phyloP scores from a whole-genome alignment of 2,329 filamentous ascomycete genomes.

The Fusarium hostae region DNA sequence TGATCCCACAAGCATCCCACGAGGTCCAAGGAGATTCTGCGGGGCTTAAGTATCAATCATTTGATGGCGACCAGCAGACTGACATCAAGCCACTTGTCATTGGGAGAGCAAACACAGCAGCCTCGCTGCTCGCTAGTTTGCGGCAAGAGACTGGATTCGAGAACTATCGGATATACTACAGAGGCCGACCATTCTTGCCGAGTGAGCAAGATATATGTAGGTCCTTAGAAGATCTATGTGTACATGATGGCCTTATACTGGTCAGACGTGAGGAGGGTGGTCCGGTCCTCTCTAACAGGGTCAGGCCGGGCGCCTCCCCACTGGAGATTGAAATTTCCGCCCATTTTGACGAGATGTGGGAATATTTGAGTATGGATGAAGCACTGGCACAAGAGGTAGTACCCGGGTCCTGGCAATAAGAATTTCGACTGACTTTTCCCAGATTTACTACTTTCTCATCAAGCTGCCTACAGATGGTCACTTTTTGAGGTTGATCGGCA shows the following conservation, averaged over 20 bases:
- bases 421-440: slow-evolving; percentile 29
- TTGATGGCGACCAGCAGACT: slow-evolving; percentile 69
- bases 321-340: slow-evolving; percentile 83
- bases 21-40: slow-evolving; percentile 71
- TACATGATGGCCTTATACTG: slow-evolving; percentile 73
- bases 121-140: slow-evolving; percentile 74
- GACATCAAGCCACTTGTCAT: slow-evolving; percentile 72
- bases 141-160: slow-evolving; percentile 78
- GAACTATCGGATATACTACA: slow-evolving; percentile 78
- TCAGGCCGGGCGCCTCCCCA: slow-evolving; percentile 64
- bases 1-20: slow-evolving; percentile 63
- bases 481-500: slow-evolving; percentile 68
- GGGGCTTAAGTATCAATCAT: slow-evolving; percentile 78
- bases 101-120: slow-evolving; percentile 76
- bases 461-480: slow-evolving; percentile 75
- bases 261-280: slow-evolving; percentile 68
- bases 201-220: slow-evolving; percentile 67
- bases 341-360: slow-evolving; percentile 87
- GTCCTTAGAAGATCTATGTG: slow-evolving; percentile 74
- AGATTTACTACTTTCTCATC: slow-evolving; percentile 77
- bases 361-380: slow-evolving; percentile 79
- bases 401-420: not conserved
- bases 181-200: slow-evolving; percentile 73
- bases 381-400: slow-evolving; percentile 73
- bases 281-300: slow-evolving; percentile 54